phyloP scores from a whole-genome alignment of 805 yeast species.

The Pichia insulana region DNA sequence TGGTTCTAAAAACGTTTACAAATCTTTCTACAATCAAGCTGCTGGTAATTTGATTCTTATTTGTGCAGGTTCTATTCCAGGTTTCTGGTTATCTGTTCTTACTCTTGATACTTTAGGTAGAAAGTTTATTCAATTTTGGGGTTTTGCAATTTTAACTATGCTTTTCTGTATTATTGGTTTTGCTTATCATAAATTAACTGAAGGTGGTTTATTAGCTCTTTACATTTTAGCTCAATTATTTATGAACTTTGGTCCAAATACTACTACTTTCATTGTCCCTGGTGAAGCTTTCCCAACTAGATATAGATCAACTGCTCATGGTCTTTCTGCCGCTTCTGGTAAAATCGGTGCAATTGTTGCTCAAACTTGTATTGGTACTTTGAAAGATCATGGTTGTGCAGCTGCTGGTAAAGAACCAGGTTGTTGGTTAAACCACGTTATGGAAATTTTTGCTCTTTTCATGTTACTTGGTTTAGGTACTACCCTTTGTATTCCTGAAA shows the following conservation, averaged over 20 bases:
- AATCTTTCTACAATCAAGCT: conserved; percentile 62
- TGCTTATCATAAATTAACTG: conserved; percentile 63
- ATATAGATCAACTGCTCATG: conserved; percentile 93
- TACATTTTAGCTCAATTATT: conserved; percentile 80
- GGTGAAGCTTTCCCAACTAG: conserved; percentile 93
- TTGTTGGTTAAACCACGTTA: conserved; percentile 85
- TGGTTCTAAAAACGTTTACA: conserved; percentile 58
- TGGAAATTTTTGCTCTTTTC: conserved; percentile 88
- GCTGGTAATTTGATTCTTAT: conserved; percentile 89
- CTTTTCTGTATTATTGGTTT: conserved; percentile 78
- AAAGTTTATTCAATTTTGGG: conserved; percentile 70
- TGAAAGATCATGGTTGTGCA: conserved; percentile 69
- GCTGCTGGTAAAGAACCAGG: conserved; percentile 35
- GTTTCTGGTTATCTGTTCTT: conserved; percentile 81
- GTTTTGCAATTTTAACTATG: conserved; percentile 63
- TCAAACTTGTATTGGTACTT: conserved; percentile 77
- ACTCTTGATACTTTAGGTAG: conserved; percentile 78
- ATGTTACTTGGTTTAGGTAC: conserved; percentile 71
- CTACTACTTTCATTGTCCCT: conserved; percentile 84
- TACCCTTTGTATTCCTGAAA: conserved; percentile 72
- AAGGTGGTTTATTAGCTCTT: conserved; percentile 62
- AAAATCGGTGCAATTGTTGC: conserved; percentile 91
- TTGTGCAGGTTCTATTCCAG: conserved; percentile 94
- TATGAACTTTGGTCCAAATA: conserved; percentile 89
- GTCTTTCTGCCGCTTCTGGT: conserved; percentile 87